Conservation (phyloP, 371 early-diverging fungal genomes). For the Zychaea mexicana region DNA sequence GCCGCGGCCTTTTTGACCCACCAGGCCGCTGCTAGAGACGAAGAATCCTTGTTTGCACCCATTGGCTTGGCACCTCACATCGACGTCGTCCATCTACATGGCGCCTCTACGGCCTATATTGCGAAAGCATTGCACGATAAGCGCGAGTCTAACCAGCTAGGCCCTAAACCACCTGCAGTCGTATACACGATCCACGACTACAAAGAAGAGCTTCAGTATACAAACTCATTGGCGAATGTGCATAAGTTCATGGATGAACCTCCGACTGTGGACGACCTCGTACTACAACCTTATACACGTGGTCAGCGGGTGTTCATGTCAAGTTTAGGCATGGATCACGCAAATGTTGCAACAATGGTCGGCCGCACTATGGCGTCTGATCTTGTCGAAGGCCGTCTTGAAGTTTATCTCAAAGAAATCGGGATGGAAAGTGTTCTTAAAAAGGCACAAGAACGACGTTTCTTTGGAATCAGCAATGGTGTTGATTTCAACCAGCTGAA, state of each 20-base stretch:
- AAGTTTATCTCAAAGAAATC: constrained; percentile 64
- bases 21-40: constrained; percentile 49
- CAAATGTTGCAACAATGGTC: constrained; percentile 63
- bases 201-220: constrained; percentile 61
- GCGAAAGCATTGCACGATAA: constrained; percentile 45
- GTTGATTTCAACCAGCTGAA: constrained; percentile 54
- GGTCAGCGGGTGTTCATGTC: constrained; percentile 59
- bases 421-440: constrained; percentile 56
- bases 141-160: constrained; percentile 32
- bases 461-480: constrained; percentile 69
- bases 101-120: constrained; percentile 64
- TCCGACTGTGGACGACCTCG: neutral
- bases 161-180: constrained; percentile 51
- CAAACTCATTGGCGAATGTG: constrained; percentile 52
- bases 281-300: constrained; percentile 38
- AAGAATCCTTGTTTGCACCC: constrained; percentile 59
- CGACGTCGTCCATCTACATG: constrained; percentile 67
- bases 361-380: constrained; percentile 61
- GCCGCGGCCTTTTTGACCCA: constrained; percentile 55
- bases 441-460: constrained; percentile 49
- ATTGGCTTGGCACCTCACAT: constrained; percentile 33
- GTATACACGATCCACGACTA: constrained; percentile 72
- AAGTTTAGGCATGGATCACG: constrained; percentile 58
- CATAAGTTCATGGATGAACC: constrained; percentile 47
- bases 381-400: constrained; percentile 59